These are phyloP conservation scores for Blastomyces gilchristii DNA, from an alignment of 2,329 filamentous ascomycete genomes.

Conservation along the genomic window DNA sequence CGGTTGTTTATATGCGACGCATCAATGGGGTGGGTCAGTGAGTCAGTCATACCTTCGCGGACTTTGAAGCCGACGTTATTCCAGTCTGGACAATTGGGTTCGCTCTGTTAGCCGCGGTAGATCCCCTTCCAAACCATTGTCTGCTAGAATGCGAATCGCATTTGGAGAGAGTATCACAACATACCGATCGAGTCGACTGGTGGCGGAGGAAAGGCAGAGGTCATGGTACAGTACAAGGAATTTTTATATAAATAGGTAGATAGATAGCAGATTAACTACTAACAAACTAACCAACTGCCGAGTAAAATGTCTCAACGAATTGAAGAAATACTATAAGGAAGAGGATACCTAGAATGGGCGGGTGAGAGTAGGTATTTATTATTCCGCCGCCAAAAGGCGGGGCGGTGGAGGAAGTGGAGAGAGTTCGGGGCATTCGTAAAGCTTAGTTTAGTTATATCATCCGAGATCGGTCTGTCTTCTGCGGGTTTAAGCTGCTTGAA, in stretches of 20 bases:
- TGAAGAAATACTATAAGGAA: not conserved
- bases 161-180: conserved; percentile 12
- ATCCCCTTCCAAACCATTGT: not conserved
- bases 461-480: not conserved
- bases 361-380: not conserved
- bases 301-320: not conserved
- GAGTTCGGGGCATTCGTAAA: not conserved
- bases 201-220: conserved; percentile 58
- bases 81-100: conserved; percentile 55
- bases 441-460: not conserved
- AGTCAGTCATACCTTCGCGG: conserved; percentile 57
- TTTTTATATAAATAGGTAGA: no score
- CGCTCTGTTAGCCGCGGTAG: not conserved
- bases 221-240: conserved; percentile 4
- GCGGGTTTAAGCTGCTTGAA: not conserved
- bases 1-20: not conserved
- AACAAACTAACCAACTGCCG: not conserved
- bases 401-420: not conserved
- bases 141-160: conserved; percentile 1
- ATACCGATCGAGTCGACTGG: conserved; percentile 64
- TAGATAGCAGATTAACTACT: not conserved
- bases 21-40: not conserved
- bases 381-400: not conserved
- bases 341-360: not conserved
- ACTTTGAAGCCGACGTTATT: conserved; percentile 84